phyloP scores from a whole-genome alignment of 768 basidiomycete genomes.

The Bullera alba region DNA sequence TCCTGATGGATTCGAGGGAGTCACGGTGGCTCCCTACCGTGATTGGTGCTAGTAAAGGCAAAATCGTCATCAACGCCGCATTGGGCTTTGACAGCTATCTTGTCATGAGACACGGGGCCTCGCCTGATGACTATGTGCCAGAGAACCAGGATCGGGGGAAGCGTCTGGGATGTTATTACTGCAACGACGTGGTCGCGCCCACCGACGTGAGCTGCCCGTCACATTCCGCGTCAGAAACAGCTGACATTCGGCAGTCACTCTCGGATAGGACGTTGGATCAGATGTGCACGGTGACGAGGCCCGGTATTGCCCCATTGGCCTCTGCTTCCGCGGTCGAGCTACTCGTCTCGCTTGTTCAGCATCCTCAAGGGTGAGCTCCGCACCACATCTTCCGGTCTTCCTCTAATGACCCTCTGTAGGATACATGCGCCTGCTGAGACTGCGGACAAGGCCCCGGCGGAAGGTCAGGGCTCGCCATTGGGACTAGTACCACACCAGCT shows the following conservation, averaged over 20 bases:
- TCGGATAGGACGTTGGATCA: conserved; percentile 93
- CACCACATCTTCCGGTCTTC: too few species aligned
- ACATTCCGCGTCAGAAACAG: conserved; percentile 1
- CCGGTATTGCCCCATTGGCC: conserved; percentile 87
- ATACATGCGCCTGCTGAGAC: conserved; percentile 63
- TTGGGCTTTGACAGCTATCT: conserved; percentile 93
- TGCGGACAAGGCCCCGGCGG: conserved; percentile 17
- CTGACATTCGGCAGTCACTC: conserved; percentile 50
- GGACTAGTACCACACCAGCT: conserved; percentile 91
- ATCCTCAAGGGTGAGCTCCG: conserved; percentile 74
- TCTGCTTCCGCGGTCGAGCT: conserved; percentile 88
- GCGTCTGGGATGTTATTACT: conserved; percentile 88
- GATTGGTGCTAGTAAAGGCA: conserved; percentile 71
- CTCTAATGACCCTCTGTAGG: not conserved
- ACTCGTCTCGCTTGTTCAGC: conserved; percentile 78
- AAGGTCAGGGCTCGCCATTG: conserved; percentile 50
- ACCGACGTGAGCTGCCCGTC: conserved; percentile 66
- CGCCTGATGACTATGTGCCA: conserved; percentile 26
- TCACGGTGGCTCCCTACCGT: conserved; percentile 94
- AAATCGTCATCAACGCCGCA: conserved; percentile 92
- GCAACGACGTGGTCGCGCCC: conserved; percentile 95
- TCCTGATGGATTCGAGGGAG: conserved; percentile 97
- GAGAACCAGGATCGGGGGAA: conserved; percentile 3
- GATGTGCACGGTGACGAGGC: conserved; percentile 97
- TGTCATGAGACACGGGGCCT: conserved; percentile 85